A percentile compares a stretch with the other conserved stretches of the same genome.
Evolutionary conservation across 805 yeast species (phyloP).

Genomic region (Saccharomycopsis oosterbeekiorum): DNA sequence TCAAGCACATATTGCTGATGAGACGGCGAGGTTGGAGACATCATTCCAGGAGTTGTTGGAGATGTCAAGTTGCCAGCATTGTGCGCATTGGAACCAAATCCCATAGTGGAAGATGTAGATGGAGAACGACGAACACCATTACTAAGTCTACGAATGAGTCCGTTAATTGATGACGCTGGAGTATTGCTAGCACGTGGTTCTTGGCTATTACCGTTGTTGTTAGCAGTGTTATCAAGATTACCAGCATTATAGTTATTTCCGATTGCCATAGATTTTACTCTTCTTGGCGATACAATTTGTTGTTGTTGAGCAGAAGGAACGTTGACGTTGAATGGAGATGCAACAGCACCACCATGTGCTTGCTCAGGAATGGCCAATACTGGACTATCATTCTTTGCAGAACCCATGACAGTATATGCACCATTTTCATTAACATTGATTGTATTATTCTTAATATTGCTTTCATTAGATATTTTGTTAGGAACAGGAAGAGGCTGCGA

Average conservation of each 20-base stretch:
- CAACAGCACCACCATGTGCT: background rate
- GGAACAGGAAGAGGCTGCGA: background rate
- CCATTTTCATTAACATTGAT: background rate
- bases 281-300: slow-evolving; percentile 12
- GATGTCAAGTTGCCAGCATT: background rate
- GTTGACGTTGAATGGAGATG: background rate
- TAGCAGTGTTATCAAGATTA: background rate
- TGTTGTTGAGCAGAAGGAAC: background rate
- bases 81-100: background rate
- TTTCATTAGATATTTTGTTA: background rate
- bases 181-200: slow-evolving; percentile 4
- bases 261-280: slow-evolving; percentile 11
- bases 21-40: background rate
- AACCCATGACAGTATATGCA: background rate
- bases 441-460: background rate
- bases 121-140: slow-evolving; percentile 19
- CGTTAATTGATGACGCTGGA: slow-evolving; percentile 9
- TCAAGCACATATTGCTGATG: slow-evolving; percentile 18
- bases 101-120: background rate
- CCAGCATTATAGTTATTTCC: background rate
- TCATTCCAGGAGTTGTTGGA: background rate
- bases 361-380: background rate
- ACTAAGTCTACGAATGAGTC: slow-evolving; percentile 28
- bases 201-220: slow-evolving; percentile 1
- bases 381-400: background rate